Evolutionary conservation across 2,329 filamentous ascomycete species (phyloP).

Genomic region (Cladosporium cucumerinum): DNA sequence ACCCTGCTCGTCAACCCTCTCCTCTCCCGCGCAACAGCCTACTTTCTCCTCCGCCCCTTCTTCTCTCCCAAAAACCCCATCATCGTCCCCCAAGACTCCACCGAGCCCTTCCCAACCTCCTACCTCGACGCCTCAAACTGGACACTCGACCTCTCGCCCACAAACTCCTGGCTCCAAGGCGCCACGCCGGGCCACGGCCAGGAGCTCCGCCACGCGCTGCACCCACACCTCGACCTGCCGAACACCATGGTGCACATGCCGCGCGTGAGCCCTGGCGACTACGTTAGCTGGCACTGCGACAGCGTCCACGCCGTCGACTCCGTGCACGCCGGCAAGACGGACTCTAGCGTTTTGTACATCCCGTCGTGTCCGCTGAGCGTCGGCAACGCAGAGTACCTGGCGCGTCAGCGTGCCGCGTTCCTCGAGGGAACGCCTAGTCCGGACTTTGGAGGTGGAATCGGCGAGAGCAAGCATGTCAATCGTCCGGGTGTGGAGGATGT

Average conservation of each 20-base stretch:
- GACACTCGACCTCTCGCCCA: slow-evolving; percentile 53
- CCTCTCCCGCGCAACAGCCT: slow-evolving; percentile 70
- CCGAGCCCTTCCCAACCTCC: slow-evolving; percentile 32
- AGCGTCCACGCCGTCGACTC: slow-evolving; percentile 80
- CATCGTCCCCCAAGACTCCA: slow-evolving; percentile 7
- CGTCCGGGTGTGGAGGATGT: slow-evolving; percentile 41
- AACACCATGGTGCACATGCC: slow-evolving; percentile 67
- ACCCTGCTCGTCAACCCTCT: slow-evolving; percentile 80
- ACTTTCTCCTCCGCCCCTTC: slow-evolving; percentile 79
- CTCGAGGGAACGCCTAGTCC: slow-evolving; percentile 52
- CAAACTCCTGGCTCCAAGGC: slow-evolving; percentile 61
- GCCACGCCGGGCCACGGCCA: slow-evolving; percentile 66
- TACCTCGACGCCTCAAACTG: slow-evolving; percentile 59
- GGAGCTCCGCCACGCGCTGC: slow-evolving; percentile 61
- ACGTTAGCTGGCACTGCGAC: slow-evolving; percentile 71
- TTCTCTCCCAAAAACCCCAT: slow-evolving; percentile 55
- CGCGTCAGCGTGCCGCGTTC: slow-evolving; percentile 68
- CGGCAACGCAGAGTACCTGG: slow-evolving; percentile 68
- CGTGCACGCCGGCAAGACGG: slow-evolving; percentile 64
- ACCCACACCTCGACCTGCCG: slow-evolving; percentile 67
- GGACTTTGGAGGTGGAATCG: slow-evolving; percentile 57
- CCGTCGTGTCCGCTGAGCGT: slow-evolving; percentile 79
- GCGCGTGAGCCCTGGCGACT: slow-evolving; percentile 67
- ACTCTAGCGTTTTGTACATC: slow-evolving; percentile 86
- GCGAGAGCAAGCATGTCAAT: slow-evolving; percentile 55